Evolutionary conservation across 176 grass and related monocot species (phyloP).

Genomic region (Musa troglodytarum): DNA sequence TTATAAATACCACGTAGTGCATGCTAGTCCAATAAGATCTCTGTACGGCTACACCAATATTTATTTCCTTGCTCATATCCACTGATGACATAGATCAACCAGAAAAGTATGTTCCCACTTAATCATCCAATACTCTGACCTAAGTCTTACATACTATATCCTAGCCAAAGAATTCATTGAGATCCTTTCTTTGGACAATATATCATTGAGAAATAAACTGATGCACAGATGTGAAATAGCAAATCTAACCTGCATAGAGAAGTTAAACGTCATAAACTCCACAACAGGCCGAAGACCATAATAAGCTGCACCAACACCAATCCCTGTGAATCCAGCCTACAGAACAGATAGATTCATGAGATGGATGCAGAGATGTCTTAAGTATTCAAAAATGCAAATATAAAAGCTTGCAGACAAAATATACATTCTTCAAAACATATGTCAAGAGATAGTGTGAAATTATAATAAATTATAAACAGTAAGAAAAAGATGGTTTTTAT

Average conservation of each 20-base stretch:
- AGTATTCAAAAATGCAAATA: not conserved
- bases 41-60: no score
- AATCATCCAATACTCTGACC: not conserved
- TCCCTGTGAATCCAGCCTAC: constrained; percentile 92
- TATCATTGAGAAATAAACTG: not conserved
- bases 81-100: not conserved
- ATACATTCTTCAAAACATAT: not conserved
- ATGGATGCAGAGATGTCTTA: not conserved
- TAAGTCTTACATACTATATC: not conserved
- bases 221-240: not conserved
- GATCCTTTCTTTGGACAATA: not conserved
- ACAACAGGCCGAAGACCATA: constrained; percentile 74
- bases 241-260: constrained; percentile 82
- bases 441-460: no score
- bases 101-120: not conserved
- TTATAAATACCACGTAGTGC: no score
- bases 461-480: not conserved
- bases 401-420: not conserved
- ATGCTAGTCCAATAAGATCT: no score
- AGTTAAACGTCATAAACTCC: constrained; percentile 99
- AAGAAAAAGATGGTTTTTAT: not conserved
- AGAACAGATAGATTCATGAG: constrained; percentile 18
- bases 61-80: no score
- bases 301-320: constrained; percentile 94
- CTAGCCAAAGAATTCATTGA: not conserved